These are phyloP conservation scores for Graphiopsis chlorocephala DNA, from an alignment of 2,329 filamentous ascomycete genomes.

Conservation along the genomic window DNA sequence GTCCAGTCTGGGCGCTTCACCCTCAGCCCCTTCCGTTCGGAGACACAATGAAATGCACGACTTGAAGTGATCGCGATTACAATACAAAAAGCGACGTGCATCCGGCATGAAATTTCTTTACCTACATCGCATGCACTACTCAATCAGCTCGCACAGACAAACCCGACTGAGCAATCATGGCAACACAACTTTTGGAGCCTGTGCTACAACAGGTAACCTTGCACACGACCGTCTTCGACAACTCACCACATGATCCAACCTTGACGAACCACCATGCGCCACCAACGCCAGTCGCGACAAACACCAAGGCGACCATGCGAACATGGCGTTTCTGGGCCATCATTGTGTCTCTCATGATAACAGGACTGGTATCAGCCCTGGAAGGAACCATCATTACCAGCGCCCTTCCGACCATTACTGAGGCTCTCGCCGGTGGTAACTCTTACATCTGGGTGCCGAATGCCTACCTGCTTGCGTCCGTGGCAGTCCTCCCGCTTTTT, in stretches of 20 bases:
- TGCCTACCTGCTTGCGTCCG: conserved; percentile 32
- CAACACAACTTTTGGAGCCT: background rate
- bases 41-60: background rate
- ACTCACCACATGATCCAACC: background rate
- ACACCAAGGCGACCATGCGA: background rate
- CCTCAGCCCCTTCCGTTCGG: background rate
- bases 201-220: background rate
- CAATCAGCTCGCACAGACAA: background rate
- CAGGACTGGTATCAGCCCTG: conserved; percentile 35
- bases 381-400: conserved; percentile 42
- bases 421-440: conserved; percentile 32
- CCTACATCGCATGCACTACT: background rate
- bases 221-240: background rate
- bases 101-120: background rate
- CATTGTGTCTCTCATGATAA: conserved; percentile 28
- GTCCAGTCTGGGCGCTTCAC: background rate
- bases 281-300: background rate
- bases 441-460: conserved; percentile 39
- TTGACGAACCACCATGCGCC: background rate
- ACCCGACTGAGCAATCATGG: background rate
- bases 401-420: conserved; percentile 40
- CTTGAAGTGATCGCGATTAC: background rate
- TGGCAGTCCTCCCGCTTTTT: conserved; percentile 15
- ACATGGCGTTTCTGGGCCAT: conserved; percentile 32
- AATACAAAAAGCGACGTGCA: background rate